Evolutionary conservation across 2,329 filamentous ascomycete genomes (phyloP).

Genomic region (Fusarium sp.): DNA sequence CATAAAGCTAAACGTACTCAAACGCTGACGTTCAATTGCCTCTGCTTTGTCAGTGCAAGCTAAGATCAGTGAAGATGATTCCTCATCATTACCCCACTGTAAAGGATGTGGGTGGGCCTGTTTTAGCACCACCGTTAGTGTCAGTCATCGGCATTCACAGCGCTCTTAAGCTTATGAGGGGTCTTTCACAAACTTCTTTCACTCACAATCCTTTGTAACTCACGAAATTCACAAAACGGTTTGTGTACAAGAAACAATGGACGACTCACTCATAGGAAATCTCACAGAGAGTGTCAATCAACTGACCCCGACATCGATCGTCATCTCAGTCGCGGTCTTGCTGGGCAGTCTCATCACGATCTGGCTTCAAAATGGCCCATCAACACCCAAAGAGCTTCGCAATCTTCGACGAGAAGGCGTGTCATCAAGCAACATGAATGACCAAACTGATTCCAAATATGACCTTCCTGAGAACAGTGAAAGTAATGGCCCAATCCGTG

Average conservation of each 20-base stretch:
- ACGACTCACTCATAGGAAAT: neutral
- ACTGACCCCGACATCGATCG: neutral
- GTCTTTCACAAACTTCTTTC: neutral
- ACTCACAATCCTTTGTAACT: neutral
- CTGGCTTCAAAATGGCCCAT: neutral
- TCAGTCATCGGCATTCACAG: neutral
- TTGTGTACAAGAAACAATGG: neutral
- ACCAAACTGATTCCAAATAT: constrained; percentile 36
- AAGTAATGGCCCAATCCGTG: constrained; percentile 11
- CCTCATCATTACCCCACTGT: neutral
- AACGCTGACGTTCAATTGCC: neutral
- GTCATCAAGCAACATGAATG: constrained; percentile 36
- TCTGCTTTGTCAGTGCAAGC: neutral
- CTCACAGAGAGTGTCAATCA: neutral
- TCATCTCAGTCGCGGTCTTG: neutral
- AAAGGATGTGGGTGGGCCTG: neutral
- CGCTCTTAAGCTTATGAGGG: neutral
- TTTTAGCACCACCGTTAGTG: neutral
- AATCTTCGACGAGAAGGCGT: constrained; percentile 34
- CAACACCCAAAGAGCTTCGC: neutral
- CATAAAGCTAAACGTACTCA: no score
- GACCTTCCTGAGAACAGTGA: neutral
- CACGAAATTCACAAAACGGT: neutral
- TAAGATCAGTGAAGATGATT: neutral
- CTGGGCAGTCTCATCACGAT: neutral